Conservation (phyloP, 352 stramenopile genomes). For the Phytophthora pinifolia region DNA sequence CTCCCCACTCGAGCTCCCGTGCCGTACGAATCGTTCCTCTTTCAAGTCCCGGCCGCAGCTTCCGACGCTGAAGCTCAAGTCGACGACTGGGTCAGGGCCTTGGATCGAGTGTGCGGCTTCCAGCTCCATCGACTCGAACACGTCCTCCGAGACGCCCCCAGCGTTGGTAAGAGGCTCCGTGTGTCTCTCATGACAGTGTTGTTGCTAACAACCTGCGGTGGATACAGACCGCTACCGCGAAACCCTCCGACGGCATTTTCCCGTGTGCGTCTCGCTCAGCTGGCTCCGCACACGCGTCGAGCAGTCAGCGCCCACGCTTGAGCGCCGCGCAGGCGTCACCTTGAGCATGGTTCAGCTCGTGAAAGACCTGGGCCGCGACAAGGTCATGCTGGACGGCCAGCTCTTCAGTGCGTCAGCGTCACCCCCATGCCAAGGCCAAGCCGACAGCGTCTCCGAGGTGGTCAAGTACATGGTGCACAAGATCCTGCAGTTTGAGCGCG, state of each 20-base stretch:
- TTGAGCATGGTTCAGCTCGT: slow-evolving; percentile 79
- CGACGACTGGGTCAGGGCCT: slow-evolving; percentile 34
- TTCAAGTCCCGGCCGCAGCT: slow-evolving; percentile 30
- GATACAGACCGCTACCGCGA: slow-evolving; percentile 39
- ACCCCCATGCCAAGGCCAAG: too few relatives aligned
- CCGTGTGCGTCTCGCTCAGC: slow-evolving; percentile 52
- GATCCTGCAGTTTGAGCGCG: slow-evolving; percentile 42
- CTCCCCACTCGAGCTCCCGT: slow-evolving; percentile 8
- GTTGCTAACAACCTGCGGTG: too few relatives aligned
- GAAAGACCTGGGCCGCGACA: slow-evolving; percentile 74
- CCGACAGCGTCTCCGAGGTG: slow-evolving; percentile 53
- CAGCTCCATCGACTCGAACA: slow-evolving; percentile 51
- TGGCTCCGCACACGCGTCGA: slow-evolving; percentile 70
- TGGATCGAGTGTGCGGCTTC: slow-evolving; percentile 47
- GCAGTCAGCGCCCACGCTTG: slow-evolving; percentile 43
- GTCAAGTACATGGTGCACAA: slow-evolving; percentile 61
- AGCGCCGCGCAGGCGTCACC: slow-evolving; percentile 54
- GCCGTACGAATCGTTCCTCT: slow-evolving; percentile 42
- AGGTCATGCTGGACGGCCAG: slow-evolving; percentile 57
- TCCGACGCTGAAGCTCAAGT: slow-evolving; percentile 15
- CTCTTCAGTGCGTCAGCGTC: too few relatives aligned
- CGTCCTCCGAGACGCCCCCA: slow-evolving; percentile 30
- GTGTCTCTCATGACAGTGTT: too few relatives aligned
- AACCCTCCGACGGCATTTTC: slow-evolving; percentile 43
- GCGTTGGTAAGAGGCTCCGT: too few relatives aligned